phyloP scores from a whole-genome alignment of 176 grass and related monocot genomes.

The Lolium rigidum region DNA sequence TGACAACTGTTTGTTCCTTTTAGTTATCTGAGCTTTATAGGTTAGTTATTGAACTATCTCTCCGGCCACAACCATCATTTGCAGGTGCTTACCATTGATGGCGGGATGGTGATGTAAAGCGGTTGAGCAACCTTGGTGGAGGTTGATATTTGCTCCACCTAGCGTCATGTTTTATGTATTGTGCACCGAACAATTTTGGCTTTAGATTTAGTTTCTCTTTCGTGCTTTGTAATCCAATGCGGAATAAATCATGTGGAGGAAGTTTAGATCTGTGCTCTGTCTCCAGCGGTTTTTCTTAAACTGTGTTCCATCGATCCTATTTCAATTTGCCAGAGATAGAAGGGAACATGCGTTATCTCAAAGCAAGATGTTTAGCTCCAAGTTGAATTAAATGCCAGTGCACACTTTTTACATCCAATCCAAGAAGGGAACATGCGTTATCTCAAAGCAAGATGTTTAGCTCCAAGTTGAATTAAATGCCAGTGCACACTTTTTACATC shows the following conservation, averaged over 20 bases:
- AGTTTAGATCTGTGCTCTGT: neutral
- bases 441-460: neutral
- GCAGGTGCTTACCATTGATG: conserved; percentile 73
- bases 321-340: neutral
- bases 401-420: too few species aligned
- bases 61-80: neutral
- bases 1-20: neutral
- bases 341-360: neutral
- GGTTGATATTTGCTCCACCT: neutral
- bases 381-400: too few species aligned
- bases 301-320: too few species aligned
- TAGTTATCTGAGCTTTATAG: neutral
- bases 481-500: too few species aligned
- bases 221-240: neutral
- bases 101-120: conserved; percentile 71
- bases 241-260: conserved; percentile 36
- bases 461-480: too few species aligned
- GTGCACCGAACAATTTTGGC: conserved; percentile 34
- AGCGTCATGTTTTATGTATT: conserved; percentile 6
- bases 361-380: neutral
- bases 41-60: neutral
- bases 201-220: conserved; percentile 1
- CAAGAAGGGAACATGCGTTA: neutral
- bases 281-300: too few species aligned
- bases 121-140: conserved; percentile 9